Evolutionary conservation across 768 basidiomycete genomes (phyloP).

Genomic region (Lentinula guzmanii): DNA sequence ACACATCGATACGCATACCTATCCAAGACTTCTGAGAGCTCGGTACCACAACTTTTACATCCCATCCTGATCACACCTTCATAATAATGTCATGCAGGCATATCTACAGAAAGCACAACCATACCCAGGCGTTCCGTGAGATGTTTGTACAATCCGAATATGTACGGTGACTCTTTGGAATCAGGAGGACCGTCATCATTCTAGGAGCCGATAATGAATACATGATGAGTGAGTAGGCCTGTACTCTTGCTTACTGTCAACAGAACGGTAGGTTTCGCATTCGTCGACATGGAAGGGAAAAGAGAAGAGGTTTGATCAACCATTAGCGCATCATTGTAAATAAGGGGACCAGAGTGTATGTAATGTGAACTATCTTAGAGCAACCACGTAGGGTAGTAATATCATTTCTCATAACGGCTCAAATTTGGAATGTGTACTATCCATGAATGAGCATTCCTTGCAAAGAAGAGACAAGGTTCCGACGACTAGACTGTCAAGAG

Average conservation of each 20-base stretch:
- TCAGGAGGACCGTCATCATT: slow-evolving; percentile 85
- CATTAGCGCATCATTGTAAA: too few species aligned
- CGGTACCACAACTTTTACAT: slow-evolving; percentile 76
- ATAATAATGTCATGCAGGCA: slow-evolving; percentile 35
- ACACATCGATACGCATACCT: slow-evolving; percentile 34
- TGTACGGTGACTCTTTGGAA: slow-evolving; percentile 60
- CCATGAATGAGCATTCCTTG: too few species aligned
- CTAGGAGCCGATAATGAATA: slow-evolving; percentile 24
- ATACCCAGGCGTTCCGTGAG: slow-evolving; percentile 56
- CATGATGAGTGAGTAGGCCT: background rate
- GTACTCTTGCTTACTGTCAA: background rate
- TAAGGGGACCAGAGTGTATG: too few species aligned
- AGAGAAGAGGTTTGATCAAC: too few species aligned
- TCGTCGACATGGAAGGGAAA: background rate
- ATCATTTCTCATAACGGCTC: too few species aligned
- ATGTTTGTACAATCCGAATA: slow-evolving; percentile 62
- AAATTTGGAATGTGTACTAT: too few species aligned
- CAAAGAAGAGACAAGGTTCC: background rate
- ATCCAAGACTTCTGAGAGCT: slow-evolving; percentile 87
- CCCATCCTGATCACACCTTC: slow-evolving; percentile 59
- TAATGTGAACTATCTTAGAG: too few species aligned
- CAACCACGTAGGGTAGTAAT: too few species aligned
- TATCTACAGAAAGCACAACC: slow-evolving; percentile 5
- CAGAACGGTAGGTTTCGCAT: background rate
- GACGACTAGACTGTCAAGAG: background rate